Base-by-base conservation (phyloP, 768 basidiomycete genomes). In the Termitomyces bulborhizus region DNA sequence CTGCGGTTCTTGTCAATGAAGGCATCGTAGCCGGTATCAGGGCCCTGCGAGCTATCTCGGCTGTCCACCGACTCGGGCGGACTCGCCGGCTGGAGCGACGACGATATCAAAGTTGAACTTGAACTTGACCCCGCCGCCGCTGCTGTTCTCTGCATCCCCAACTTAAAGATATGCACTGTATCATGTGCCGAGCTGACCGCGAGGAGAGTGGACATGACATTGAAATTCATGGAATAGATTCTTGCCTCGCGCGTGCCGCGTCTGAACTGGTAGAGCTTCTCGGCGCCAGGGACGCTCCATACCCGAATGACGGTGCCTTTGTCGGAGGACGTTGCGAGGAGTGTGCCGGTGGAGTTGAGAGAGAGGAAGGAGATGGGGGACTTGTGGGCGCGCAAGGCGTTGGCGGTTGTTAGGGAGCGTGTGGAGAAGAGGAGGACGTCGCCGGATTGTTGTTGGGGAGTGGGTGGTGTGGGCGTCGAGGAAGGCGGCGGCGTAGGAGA, bases 301-400 rank as follows among this genome's bases (percentile, higher is more conserved):
- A 98, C 94, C 43, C 97, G 84, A 53, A 99, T 96, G 59, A 98
- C 93, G 6, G 97, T 21, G 21, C 21, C 21, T 21, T 21, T 21
- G 21, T 95, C 93, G 1, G 87, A 90, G 13, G 93, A 86, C 6
- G 96, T 95, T 21, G 96, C 97, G 41, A 99, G 85, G 53, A 98
- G 77, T 0, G 90, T 90, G 12, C 96, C 96, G 0, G 86, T 78
- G 2, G 83, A 79, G 70, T 95, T 96, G 70, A 99, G 82, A 6
- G 90, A 77, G 46, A 98, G 78, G 63, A 84, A 85, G 7, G 94
- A 90, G 58, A 99, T 86, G 4, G 96, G 92, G 1, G 93, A 72
- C 71, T 98, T 98, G 75, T 99, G 97, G 21, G 97, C 97, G 65
- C 93, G 95, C 55, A 99, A 89, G 63, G 96, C 93, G 74, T 99